A percentile compares a stretch with the other conserved stretches of the same genome.
phyloP scores from a whole-genome alignment of 768 basidiomycete genomes.

The Termitomyces heimii region DNA sequence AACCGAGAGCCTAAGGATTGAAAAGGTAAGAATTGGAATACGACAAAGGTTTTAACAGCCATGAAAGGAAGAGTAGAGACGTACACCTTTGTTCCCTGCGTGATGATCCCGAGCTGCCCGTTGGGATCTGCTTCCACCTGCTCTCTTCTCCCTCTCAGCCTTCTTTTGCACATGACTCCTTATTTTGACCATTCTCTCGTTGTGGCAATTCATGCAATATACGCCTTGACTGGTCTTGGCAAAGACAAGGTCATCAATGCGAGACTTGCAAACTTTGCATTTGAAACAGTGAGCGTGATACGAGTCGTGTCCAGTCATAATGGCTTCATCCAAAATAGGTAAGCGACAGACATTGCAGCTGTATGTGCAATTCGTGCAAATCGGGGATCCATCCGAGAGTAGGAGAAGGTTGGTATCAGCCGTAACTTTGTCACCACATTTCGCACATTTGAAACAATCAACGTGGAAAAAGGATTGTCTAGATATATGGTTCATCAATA shows the following conservation, averaged over 20 bases:
- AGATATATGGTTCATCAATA: constrained; percentile 1
- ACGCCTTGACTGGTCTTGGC: constrained; percentile 98
- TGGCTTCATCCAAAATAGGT: constrained; percentile 96
- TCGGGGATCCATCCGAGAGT: constrained; percentile 96
- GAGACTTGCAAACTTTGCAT: constrained; percentile 89
- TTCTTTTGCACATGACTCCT: constrained; percentile 88
- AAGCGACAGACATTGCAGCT: constrained; percentile 92
- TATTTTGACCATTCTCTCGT: constrained; percentile 92
- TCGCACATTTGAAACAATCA: constrained; percentile 95
- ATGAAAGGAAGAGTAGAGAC: constrained; percentile 16
- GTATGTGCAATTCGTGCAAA: constrained; percentile 91
- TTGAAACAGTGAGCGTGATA: constrained; percentile 99
- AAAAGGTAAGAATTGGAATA: background rate
- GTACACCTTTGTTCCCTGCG: constrained; percentile 34
- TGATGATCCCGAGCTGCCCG: constrained; percentile 31
- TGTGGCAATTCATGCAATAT: constrained; percentile 98
- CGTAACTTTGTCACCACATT: constrained; percentile 87
- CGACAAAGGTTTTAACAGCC: background rate
- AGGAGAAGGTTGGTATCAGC: constrained; percentile 97
- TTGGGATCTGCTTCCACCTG: constrained; percentile 33
- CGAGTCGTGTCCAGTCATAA: constrained; percentile 98
- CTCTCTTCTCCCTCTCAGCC: constrained; percentile 49
- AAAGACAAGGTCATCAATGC: constrained; percentile 97
- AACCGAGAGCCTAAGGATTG: background rate
- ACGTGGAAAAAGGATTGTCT: constrained; percentile 95